Evolutionary conservation across 108 stramenopile species (phyloP), one percentile per base, ranked within the genome.

Genomic region (Fragilaria crotonensis): DNA sequence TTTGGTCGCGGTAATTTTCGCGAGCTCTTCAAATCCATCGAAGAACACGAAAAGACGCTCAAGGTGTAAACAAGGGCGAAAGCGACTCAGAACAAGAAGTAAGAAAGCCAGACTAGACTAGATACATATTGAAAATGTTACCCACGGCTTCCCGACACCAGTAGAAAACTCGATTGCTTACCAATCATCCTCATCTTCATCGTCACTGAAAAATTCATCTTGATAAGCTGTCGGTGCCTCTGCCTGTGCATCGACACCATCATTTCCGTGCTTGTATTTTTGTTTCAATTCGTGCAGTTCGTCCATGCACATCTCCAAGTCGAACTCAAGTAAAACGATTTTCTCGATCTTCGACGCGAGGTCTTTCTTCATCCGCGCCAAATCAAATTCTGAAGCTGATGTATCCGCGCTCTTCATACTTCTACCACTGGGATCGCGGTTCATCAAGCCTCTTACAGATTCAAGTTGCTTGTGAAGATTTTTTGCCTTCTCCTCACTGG

Each of bases 1-100:
- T 95, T 95, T 63, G 93, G 93, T 2, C 78, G 81, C 64, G 93
- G 93, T 19, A 95, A 95, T 62, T 95, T 95, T 53, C 70, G 83
- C 36, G 93, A 85, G 33, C 63, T 95, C 7, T 95, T 95, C 70
- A 84, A 89, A 70, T 67, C 84, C 14, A 90, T 95, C 51, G 93
- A 95, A 67, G 81, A 91, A 49, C 63, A 76, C 56, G 87, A 88
- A 52, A 84, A 79, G 56, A 79, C 70, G 9, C 76, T 81, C 18
- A 79, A 81, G 31, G 75, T 81, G 0, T 78, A 68, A 65, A n/a
- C n/a, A n/a, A n/a, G n/a, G n/a, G n/a, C n/a, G n/a, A n/a, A n/a
- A n/a, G n/a, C n/a, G n/a, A n/a, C n/a, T n/a, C n/a, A n/a, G 14
- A 11, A 41, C 36, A 41, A 11, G 36, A 41, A 41, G 14, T 41